phyloP scores from a whole-genome alignment of 495 filamentous ascomycete genomes.

The Chaetomium cochliodes region DNA sequence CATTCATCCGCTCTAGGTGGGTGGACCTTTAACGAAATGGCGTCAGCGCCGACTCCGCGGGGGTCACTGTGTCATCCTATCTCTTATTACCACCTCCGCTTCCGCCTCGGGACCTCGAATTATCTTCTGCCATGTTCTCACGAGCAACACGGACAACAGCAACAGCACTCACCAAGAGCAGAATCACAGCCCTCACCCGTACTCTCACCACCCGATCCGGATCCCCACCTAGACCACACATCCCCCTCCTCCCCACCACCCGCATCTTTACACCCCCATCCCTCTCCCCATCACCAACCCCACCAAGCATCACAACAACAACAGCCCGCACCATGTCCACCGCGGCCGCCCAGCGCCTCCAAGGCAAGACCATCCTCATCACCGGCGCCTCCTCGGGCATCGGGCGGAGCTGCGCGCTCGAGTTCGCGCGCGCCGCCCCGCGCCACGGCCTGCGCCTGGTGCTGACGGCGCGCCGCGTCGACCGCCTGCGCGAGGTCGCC shows the following conservation, averaged over 20 bases:
- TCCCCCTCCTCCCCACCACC: not conserved
- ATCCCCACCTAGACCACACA: not conserved
- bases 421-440: slow-evolving; percentile 87
- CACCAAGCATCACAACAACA: not conserved
- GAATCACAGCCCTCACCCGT: not conserved
- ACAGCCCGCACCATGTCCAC: slow-evolving; percentile 59
- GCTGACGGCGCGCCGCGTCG: slow-evolving; percentile 80
- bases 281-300: not conserved
- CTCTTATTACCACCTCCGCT: not conserved
- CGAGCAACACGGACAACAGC: not conserved
- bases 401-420: slow-evolving; percentile 77
- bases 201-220: not conserved
- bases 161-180: not conserved
- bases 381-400: slow-evolving; percentile 96
- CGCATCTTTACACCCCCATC: not conserved
- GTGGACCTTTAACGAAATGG: slow-evolving; percentile 15
- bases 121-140: slow-evolving; percentile 10
- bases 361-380: slow-evolving; percentile 89
- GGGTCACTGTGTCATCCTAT: slow-evolving; percentile 6
- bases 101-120: slow-evolving; percentile 10
- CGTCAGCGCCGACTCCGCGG: slow-evolving; percentile 18
- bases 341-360: slow-evolving; percentile 79
- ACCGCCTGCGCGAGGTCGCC: slow-evolving; percentile 72
- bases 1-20: not conserved
- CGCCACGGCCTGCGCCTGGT: slow-evolving; percentile 76